A percentile compares a stretch with the other conserved stretches of the same genome.
These are phyloP conservation scores for Collybia sordida DNA, from an alignment of 768 basidiomycete species.

Conservation along the genomic window DNA sequence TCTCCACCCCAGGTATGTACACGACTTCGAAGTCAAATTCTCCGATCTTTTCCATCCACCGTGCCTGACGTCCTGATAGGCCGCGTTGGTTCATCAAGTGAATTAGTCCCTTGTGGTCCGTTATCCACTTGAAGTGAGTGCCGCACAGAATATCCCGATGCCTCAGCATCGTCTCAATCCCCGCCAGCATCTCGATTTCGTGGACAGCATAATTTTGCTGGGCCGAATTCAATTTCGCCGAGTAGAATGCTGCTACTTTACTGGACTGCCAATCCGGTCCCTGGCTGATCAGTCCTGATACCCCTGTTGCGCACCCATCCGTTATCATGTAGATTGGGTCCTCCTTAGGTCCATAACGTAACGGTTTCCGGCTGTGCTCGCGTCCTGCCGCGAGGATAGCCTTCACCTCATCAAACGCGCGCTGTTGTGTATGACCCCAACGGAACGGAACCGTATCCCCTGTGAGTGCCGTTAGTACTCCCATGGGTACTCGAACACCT, in stretches of 20 bases:
- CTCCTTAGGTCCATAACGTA: conserved; percentile 8
- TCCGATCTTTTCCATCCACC: conserved; percentile 8
- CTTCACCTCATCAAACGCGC: conserved; percentile 27
- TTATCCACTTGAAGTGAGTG: conserved; percentile 15
- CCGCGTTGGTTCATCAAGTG: conserved; percentile 11
- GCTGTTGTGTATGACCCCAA: conserved; percentile 10
- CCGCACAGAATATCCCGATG: conserved; percentile 21
- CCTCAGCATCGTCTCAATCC: conserved; percentile 22
- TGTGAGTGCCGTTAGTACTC: conserved; percentile 14
- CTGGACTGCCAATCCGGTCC: conserved; percentile 18
- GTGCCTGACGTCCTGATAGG: neutral
- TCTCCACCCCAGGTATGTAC: neutral
- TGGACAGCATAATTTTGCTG: conserved; percentile 28
- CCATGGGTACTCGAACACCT: conserved; percentile 25
- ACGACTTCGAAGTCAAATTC: conserved; percentile 6
- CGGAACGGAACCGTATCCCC: conserved; percentile 9
- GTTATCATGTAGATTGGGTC: conserved; percentile 16
- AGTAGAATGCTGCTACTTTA: conserved; percentile 26
- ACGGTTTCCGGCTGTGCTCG: conserved; percentile 2
- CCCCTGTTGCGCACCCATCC: conserved; percentile 18
- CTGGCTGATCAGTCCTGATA: conserved; percentile 9
- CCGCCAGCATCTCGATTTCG: conserved; percentile 26
- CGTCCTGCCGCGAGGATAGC: conserved; percentile 1
- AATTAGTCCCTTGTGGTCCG: conserved; percentile 18
- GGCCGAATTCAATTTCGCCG: conserved; percentile 17